Conservation (phyloP, 495 filamentous ascomycete species). For the Penicillium goetzii region DNA sequence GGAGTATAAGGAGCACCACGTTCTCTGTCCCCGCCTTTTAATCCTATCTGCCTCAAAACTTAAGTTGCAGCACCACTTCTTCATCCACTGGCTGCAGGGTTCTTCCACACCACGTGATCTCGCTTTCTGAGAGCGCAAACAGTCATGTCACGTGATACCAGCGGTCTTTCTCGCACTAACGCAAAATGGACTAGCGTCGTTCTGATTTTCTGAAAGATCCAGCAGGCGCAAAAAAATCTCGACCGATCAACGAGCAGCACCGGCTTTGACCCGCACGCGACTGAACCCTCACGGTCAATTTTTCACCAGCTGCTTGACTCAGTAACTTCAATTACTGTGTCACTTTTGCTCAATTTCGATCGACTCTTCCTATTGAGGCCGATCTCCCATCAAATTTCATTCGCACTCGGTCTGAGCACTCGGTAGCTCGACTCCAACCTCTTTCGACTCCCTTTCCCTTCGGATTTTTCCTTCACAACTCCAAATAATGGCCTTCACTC, state of each 20-base stretch:
- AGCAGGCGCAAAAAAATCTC: slow-evolving; percentile 51
- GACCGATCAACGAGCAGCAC: slow-evolving; percentile 51
- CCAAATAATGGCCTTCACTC: slow-evolving; percentile 48
- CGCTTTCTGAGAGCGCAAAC: slow-evolving; percentile 21
- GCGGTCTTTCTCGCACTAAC: slow-evolving; percentile 29
- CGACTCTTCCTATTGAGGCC: slow-evolving; percentile 23
- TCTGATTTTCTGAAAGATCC: slow-evolving; percentile 54
- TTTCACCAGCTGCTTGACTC: slow-evolving; percentile 29
- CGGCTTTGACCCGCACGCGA: slow-evolving; percentile 42
- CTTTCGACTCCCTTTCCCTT: slow-evolving; percentile 17
- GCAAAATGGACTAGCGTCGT: slow-evolving; percentile 38
- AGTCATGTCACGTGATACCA: slow-evolving; percentile 37
- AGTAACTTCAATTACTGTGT: slow-evolving; percentile 21
- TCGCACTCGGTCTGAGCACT: slow-evolving; percentile 30
- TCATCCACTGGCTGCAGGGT: slow-evolving; percentile 29
- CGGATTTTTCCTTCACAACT: slow-evolving; percentile 22
- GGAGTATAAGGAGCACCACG: slow-evolving; percentile 5
- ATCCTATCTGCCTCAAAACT: background rate
- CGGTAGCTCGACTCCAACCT: slow-evolving; percentile 32
- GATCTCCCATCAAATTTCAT: slow-evolving; percentile 25
- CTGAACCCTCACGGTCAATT: slow-evolving; percentile 33
- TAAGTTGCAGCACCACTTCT: background rate
- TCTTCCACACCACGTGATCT: slow-evolving; percentile 40
- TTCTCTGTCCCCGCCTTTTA: background rate
- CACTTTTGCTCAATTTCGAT: slow-evolving; percentile 15